These are phyloP conservation scores for Boletus rubropictus DNA, from an alignment of 768 basidiomycete species.

Conservation along the genomic window DNA sequence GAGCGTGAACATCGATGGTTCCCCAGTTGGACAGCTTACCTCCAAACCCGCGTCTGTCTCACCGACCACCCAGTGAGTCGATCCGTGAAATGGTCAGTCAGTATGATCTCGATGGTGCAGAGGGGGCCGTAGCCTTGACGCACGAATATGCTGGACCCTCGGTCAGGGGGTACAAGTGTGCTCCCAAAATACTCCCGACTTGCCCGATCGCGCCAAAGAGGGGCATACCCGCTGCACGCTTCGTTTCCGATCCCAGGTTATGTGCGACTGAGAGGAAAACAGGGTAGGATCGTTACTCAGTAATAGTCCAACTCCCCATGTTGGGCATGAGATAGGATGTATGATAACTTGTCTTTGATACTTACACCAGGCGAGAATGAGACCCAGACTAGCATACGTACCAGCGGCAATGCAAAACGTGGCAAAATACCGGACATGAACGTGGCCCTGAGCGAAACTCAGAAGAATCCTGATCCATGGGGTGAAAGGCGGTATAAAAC, in stretches of 20 bases:
- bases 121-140: background rate
- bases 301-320: background rate
- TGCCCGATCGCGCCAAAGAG: conserved; percentile 41
- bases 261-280: conserved; percentile 30
- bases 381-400: conserved; percentile 41
- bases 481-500: background rate
- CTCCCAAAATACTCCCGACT: conserved; percentile 36
- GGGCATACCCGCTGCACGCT: conserved; percentile 38
- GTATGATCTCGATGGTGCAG: background rate
- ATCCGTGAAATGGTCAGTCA: background rate
- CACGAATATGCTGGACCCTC: conserved; percentile 38
- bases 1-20: background rate
- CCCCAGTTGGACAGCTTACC: conserved; percentile 1
- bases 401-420: conserved; percentile 42
- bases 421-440: conserved; percentile 40
- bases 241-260: conserved; percentile 43
- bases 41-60: conserved; percentile 16
- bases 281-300: background rate
- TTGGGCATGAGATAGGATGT: background rate
- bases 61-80: background rate
- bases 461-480: conserved; percentile 29
- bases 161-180: conserved; percentile 38
- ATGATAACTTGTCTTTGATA: background rate
- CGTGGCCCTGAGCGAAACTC: conserved; percentile 23
- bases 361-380: conserved; percentile 47